Base-by-base conservation (phyloP, 768 basidiomycete species). In the Suillus variegatus region DNA sequence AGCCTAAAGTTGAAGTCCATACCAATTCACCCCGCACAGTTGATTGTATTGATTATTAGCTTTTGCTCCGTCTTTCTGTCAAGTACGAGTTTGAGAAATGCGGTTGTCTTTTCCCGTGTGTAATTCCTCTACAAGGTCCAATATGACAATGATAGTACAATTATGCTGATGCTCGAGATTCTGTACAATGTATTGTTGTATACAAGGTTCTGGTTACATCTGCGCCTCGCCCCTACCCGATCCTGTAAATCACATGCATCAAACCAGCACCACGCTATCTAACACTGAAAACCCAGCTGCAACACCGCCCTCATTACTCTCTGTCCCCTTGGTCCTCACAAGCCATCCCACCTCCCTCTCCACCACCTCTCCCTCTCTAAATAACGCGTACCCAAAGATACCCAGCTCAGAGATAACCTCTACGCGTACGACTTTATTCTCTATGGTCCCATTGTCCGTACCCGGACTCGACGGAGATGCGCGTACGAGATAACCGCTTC, bases 241-340 rank as follows among this genome's bases (percentile, higher is more conserved):
- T 28, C 14, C 13, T 52, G 18, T 28, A 28, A 51, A 28, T 28
- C 6, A 16, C 28, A 13, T 22, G 36, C 4, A 22, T 58, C 22
- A 58, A 25, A 90, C 84, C 43, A 93, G 78, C 14, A 91, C 74
- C 58, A 92, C 69, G 1, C 88, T 90, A 73, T 93, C 91, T 57
- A 93, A 74, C 6, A 92, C 91, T 2, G 88, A 89, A 72, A 89
- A 91, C 14, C 94, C 94, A 57, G 90, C 89, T 4, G 91, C 92
- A 4, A 95, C 90, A 4, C 95, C 95, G 6, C 95, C 95, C 73
- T 99, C 97, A 73, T 98, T 90, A 64, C 88, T 93, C 51, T 94
- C 94, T 72, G 87, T 89, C 6, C 91, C 93, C 72, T 97, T 98
- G 7, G 95, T 98, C 68, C 95, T 79, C 58, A 97, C 83, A 72